A percentile compares a stretch with the other conserved stretches of the same genome.
phyloP scores from a whole-genome alignment of 768 basidiomycete species.

The Nidularia sp. region DNA sequence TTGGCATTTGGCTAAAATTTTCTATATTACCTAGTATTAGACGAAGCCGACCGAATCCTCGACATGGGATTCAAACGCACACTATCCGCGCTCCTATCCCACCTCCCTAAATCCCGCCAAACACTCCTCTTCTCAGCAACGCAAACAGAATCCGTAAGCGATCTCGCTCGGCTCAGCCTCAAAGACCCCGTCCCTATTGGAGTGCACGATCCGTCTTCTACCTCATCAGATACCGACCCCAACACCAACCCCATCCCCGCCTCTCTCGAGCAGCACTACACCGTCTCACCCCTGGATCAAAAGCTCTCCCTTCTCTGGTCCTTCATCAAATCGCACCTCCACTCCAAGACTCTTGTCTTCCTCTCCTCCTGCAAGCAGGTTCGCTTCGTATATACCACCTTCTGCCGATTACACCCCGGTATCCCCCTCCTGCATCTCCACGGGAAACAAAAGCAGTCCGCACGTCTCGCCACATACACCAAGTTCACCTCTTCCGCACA shows the following conservation, averaged over 20 bases:
- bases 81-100: conserved; percentile 84
- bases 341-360: conserved; percentile 90
- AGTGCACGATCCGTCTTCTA: conserved; percentile 25
- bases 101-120: conserved; percentile 89
- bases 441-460: conserved; percentile 95
- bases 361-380: conserved; percentile 96
- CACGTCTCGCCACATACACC: conserved; percentile 77
- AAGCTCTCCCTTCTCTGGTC: conserved; percentile 92
- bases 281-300: conserved; percentile 74
- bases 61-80: conserved; percentile 95
- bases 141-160: conserved; percentile 84
- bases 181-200: conserved; percentile 77
- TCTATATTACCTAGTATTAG: conserved; percentile 60
- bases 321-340: conserved; percentile 92
- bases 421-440: conserved; percentile 90
- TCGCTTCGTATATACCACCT: conserved; percentile 92
- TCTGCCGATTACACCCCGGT: conserved; percentile 94
- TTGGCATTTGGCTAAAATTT: neutral
- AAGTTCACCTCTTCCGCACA: conserved; percentile 80
- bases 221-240: conserved; percentile 28
- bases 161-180: conserved; percentile 87
- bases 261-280: conserved; percentile 85
- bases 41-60: conserved; percentile 94
- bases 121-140: conserved; percentile 97
- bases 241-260: conserved; percentile 60